phyloP scores from a whole-genome alignment of 768 basidiomycete species.

The Termitomyces sp. region DNA sequence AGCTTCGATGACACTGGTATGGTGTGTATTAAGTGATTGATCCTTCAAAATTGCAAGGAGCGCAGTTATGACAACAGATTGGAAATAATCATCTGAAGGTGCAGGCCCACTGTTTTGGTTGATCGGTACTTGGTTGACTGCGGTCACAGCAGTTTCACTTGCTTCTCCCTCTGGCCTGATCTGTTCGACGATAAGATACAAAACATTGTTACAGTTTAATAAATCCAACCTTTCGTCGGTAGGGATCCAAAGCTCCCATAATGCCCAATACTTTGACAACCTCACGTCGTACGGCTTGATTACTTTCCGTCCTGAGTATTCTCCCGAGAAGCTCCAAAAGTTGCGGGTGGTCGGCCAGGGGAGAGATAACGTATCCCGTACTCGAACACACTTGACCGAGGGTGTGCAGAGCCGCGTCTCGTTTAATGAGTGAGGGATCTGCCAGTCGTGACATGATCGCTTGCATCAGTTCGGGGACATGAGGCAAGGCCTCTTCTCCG shows the following conservation, averaged over 20 bases:
- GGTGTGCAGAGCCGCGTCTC: constrained; percentile 91
- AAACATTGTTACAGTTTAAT: neutral
- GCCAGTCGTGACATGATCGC: constrained; percentile 84
- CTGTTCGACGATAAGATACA: constrained; percentile 31
- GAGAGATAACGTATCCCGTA: constrained; percentile 90
- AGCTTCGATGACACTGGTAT: constrained; percentile 93
- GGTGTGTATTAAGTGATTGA: constrained; percentile 76
- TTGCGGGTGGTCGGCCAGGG: constrained; percentile 87
- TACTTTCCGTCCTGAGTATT: constrained; percentile 79
- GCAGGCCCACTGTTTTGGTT: constrained; percentile 54
- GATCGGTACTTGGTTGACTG: constrained; percentile 64
- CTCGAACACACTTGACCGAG: constrained; percentile 95
- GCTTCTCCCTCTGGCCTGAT: constrained; percentile 56
- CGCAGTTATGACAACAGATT: constrained; percentile 88
- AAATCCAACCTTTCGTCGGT: constrained; percentile 72
- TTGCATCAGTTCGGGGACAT: constrained; percentile 84
- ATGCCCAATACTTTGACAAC: constrained; percentile 95
- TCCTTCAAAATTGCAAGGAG: constrained; percentile 86
- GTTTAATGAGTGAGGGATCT: constrained; percentile 84
- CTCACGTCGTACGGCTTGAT: constrained; percentile 69
- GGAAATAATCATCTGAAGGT: constrained; percentile 92
- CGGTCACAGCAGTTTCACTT: constrained; percentile 51
- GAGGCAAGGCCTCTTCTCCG: constrained; percentile 82
- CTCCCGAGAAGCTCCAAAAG: constrained; percentile 80
- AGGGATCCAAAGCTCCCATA: constrained; percentile 93